Percentiles rank a stretch among this genome's conserved stretches.
Evolutionary conservation across 306 rosid genomes (phyloP).

Genomic region (Trifolium subterraneum): DNA sequence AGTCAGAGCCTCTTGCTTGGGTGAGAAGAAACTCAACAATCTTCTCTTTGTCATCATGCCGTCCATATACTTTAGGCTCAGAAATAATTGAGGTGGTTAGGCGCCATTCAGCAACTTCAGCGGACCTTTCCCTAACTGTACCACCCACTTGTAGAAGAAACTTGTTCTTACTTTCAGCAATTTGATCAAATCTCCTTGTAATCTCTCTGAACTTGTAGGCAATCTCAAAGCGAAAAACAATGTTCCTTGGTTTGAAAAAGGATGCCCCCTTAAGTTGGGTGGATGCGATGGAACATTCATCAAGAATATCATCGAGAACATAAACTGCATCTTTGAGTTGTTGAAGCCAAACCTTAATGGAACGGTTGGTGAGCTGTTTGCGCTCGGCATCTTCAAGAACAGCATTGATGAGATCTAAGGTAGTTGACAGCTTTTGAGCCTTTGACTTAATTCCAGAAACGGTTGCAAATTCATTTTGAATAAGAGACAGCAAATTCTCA

Average conservation of each 20-base stretch:
- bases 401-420: neutral
- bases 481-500: neutral
- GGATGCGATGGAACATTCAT: neutral
- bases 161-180: slow-evolving; percentile 7
- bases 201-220: neutral
- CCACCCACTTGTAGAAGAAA: neutral
- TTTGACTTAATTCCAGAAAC: neutral
- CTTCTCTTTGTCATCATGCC: neutral
- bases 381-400: slow-evolving; percentile 21
- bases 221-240: neutral
- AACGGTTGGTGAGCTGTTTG: neutral
- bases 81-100: neutral
- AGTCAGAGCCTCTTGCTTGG: neutral
- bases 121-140: neutral
- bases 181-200: neutral
- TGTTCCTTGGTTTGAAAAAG: neutral
- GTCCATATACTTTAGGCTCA: neutral
- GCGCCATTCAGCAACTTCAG: slow-evolving; percentile 15
- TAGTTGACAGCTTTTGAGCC: neutral
- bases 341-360: neutral
- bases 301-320: slow-evolving; percentile 1
- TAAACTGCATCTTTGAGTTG: slow-evolving; percentile 15
- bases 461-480: neutral
- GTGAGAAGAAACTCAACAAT: neutral
- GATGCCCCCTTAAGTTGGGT: neutral